Base-by-base conservation (phyloP, 306 rosid species). In the Castanospermum australe region DNA sequence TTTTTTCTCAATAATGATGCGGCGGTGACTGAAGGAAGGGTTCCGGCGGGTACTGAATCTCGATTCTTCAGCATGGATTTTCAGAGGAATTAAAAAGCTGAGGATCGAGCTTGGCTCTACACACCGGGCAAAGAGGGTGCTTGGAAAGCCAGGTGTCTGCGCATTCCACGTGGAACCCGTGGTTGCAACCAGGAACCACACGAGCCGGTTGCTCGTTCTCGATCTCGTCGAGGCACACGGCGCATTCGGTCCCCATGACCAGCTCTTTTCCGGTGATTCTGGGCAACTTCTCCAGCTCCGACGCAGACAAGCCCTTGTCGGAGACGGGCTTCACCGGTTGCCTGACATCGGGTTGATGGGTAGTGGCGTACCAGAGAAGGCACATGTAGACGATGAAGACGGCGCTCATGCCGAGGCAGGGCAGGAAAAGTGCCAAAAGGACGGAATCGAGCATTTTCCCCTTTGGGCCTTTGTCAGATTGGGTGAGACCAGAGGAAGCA, bases 131-230 rank as follows among this genome's bases (percentile, higher is more conserved):
- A 2, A 86, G 24, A 5, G 91, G 85, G 32, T 91, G 84, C 67
- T 80, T 80, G n/a, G 97, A 90, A 22, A 93, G 96, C 97, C 97
- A 93, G 2, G 92, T 45, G 60, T 93, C 97, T 5, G 91, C 97
- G 52, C 97, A 93, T 45, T 88, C 74, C 38, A 88, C 52, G 79
- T 93, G 97, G 68, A 93, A 93, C 5, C 84, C 86, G 15, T 91
- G 97, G 66, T 90, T 89, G 83, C 97, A 93, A 74, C 94, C 90
- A 0, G 97, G 96, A 80, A 93, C 85, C 24, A 93, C 39, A 22
- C 94, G 83, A 18, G 82, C 96, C 2, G 79, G 90, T 82, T 93
- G 91, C 6, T 84, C 92, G 3, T 24, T 44, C 12, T 57, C 84
- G 59, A 93, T 93, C 73, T 90, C 90, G 14, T 93, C 96, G 0